These are phyloP conservation scores for Edaphochlamys debaryana DNA, from an alignment of 139 green algal species.

Conservation along the genomic window DNA sequence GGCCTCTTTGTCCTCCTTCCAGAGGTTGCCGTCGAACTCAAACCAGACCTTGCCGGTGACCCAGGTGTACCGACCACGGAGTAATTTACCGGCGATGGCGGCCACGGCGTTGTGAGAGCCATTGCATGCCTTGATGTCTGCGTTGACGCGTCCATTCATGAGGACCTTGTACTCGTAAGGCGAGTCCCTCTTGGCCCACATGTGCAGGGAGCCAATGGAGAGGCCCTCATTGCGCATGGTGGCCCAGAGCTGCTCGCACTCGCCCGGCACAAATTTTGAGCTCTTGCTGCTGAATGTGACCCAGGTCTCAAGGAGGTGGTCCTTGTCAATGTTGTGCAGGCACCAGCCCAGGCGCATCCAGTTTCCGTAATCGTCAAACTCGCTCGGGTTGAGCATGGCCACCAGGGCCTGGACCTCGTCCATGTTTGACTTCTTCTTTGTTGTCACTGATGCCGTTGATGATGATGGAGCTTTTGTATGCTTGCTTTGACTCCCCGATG, in stretches of 20 bases:
- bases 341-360: conserved; percentile 35
- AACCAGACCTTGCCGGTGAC: conserved; percentile 41
- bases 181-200: conserved; percentile 27
- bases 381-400: not conserved
- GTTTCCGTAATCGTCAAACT: not conserved
- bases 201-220: conserved; percentile 20
- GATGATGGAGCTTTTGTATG: too few species aligned
- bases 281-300: not conserved
- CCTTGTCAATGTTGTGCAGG: conserved; percentile 43
- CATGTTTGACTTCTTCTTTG: too few species aligned
- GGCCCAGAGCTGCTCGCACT: conserved; percentile 20
- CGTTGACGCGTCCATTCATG: not conserved
- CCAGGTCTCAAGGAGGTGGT: conserved; percentile 35
- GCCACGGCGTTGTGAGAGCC: conserved; percentile 40
- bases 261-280: conserved; percentile 6
- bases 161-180: conserved; percentile 2
- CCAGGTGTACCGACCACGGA: too few species aligned
- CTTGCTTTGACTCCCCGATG: too few species aligned
- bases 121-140: not conserved
- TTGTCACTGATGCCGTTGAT: too few species aligned
- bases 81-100: too few species aligned
- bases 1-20: not conserved
- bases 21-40: conserved; percentile 24
- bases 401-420: not conserved
- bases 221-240: conserved; percentile 13